phyloP scores from a whole-genome alignment of 2,329 filamentous ascomycete species.

The Domatiomyces catenatus region DNA sequence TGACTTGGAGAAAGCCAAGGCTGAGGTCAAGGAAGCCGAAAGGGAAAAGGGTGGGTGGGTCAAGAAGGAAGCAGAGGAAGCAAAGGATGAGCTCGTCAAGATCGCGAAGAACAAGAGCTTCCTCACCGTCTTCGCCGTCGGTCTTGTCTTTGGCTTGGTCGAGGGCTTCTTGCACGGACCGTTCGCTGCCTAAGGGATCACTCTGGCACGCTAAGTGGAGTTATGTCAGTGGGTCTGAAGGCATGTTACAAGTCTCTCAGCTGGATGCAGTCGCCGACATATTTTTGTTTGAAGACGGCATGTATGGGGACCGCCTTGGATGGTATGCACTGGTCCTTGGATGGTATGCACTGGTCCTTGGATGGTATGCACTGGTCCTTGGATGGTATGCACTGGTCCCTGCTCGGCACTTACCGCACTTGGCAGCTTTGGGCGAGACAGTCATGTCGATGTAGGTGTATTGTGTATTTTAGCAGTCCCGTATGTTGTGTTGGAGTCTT shows the following conservation, averaged over 20 bases:
- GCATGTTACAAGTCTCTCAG: not conserved
- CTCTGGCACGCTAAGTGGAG: not conserved
- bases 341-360: no score
- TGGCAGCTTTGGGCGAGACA: not conserved
- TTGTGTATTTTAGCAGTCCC: not conserved
- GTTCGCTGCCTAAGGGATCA: not conserved
- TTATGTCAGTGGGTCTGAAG: not conserved
- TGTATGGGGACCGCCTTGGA: no score
- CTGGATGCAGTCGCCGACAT: not conserved
- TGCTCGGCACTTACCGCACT: not conserved
- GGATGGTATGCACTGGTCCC: not conserved
- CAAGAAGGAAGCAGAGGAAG: constrained; percentile 1
- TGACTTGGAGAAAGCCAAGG: not conserved
- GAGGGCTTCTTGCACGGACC: constrained; percentile 1
- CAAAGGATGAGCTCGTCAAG: not conserved
- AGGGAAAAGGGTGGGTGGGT: not conserved
- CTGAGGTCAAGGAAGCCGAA: not conserved
- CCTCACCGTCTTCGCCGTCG: not conserved
- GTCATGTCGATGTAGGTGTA: not conserved
- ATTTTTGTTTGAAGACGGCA: not conserved
- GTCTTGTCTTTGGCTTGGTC: not conserved
- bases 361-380: no score
- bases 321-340: no score
- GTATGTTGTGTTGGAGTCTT: not conserved
- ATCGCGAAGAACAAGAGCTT: constrained; percentile 1